A percentile compares a stretch with the other conserved stretches of the same genome.
Evolutionary conservation across 2,329 filamentous ascomycete genomes (phyloP).

Genomic region (Phaeoacremonium minimum): DNA sequence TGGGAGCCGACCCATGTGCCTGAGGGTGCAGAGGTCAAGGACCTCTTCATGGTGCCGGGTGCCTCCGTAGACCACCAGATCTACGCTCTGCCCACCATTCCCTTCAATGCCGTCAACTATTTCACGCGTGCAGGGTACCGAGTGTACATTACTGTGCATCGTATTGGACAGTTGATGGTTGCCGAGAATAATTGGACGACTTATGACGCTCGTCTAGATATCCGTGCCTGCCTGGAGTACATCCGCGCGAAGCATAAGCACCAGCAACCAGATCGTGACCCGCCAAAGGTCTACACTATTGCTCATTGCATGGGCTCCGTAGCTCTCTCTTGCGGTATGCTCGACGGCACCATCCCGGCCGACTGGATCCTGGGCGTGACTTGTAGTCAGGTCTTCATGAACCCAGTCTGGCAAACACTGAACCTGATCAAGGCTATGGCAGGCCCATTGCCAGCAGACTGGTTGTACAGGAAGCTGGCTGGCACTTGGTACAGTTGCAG

Average conservation of each 20-base stretch:
- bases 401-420: constrained; percentile 51
- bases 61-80: constrained; percentile 61
- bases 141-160: constrained; percentile 53
- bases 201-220: constrained; percentile 55
- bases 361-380: constrained; percentile 55
- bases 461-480: constrained; percentile 38
- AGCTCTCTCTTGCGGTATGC: constrained; percentile 51
- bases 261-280: constrained; percentile 8
- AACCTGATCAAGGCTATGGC: constrained; percentile 53
- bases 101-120: constrained; percentile 60
- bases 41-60: constrained; percentile 58
- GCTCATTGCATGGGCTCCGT: constrained; percentile 63
- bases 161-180: constrained; percentile 49
- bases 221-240: constrained; percentile 49
- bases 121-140: constrained; percentile 57
- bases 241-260: constrained; percentile 37
- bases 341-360: constrained; percentile 56
- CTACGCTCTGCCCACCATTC: constrained; percentile 57
- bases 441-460: constrained; percentile 43
- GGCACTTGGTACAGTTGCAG: constrained; percentile 54
- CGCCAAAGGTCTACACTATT: constrained; percentile 48
- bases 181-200: constrained; percentile 52
- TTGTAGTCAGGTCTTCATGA: constrained; percentile 59
- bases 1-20: constrained; percentile 46
- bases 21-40: constrained; percentile 30